Evolutionary conservation across 2,329 filamentous ascomycete genomes (phyloP), one percentile per base, ranked within the genome.

Genomic region (Fusarium neocosmosporiellum): DNA sequence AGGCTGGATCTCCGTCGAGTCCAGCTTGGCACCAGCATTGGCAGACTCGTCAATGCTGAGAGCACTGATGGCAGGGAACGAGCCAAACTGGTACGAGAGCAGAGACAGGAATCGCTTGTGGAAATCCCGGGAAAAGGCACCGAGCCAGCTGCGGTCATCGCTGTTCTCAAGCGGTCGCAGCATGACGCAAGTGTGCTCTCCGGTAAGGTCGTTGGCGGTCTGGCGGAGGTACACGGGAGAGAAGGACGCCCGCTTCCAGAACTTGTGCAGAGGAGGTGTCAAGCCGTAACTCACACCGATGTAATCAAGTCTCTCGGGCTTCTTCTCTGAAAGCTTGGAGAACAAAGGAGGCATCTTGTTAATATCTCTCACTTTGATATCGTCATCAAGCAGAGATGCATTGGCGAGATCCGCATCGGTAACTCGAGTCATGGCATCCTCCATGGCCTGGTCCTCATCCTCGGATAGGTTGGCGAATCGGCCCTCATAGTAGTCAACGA

Each of bases 131-230:
- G 96, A 89, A 79, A 97, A 99, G 3, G 95, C 94, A 18, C 94
- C 94, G 0, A 98, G 90, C 96, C 96, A 98, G 77, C 89, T 90
- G 65, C 86, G 86, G 75, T 98, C 94, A 46, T 91, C 91, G 62
- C 86, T 87, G 60, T 83, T 86, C 67, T 90, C 87, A 8, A 99
- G 87, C 2, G 95, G 93, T 65, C 94, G 91, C 57, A 99, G 88
- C 97, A 99, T 99, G 31, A 99, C 96, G 80, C 95, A 98, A 0
- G 96, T 98, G 81, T 99, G 96, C 83, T 99, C 96, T 63, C 96
- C 96, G 0, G 97, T 99, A 53, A 99, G 87, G 65, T 98, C 96
- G 80, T 98, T 99, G 59, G 96, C 88, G 3, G 97, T 99, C 84
- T 99, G 96, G 36, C 96, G 90, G 16, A 99, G 88, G 78, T 99